These are phyloP conservation scores for Wickerhamomyces sydowiorum DNA, from an alignment of 805 yeast species.

Conservation along the genomic window DNA sequence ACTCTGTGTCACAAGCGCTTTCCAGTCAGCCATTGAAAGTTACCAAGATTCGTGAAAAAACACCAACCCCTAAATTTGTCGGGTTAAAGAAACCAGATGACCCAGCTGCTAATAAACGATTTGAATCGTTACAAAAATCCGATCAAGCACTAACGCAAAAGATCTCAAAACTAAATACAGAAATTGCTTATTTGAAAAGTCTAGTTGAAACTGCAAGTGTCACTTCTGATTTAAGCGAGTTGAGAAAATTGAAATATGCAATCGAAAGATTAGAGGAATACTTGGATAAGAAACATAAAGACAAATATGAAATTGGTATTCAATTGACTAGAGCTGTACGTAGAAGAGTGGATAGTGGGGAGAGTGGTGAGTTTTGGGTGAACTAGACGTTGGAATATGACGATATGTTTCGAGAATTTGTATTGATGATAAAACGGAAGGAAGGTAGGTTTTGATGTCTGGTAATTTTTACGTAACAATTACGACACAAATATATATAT, in stretches of 20 bases:
- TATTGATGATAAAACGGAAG: too few relatives aligned
- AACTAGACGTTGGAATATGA: slow-evolving; percentile 19
- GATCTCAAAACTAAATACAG: slow-evolving; percentile 31
- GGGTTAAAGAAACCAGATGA: slow-evolving; percentile 17
- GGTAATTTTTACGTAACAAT: too few relatives aligned
- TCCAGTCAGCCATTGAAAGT: slow-evolving; percentile 19
- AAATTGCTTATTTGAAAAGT: slow-evolving; percentile 29
- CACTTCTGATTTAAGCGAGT: slow-evolving; percentile 28
- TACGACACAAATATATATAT: background rate
- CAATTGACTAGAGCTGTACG: slow-evolving; percentile 33
- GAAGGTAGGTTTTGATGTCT: too few relatives aligned
- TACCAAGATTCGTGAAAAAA: slow-evolving; percentile 21
- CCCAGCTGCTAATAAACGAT: slow-evolving; percentile 11
- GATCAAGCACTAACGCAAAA: slow-evolving; percentile 28
- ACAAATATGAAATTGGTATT: slow-evolving; percentile 37
- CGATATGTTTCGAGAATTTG: background rate
- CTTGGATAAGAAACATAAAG: slow-evolving; percentile 34
- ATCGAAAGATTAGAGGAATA: slow-evolving; percentile 32
- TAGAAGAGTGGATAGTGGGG: slow-evolving; percentile 35
- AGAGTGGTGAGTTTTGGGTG: slow-evolving; percentile 33
- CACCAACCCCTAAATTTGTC: slow-evolving; percentile 18
- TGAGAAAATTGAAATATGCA: slow-evolving; percentile 31
- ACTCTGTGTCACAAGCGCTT: slow-evolving; percentile 23
- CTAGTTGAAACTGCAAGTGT: slow-evolving; percentile 30
- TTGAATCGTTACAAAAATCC: slow-evolving; percentile 24